Conservation (phyloP, 306 rosid species). For the Aeschynomene evenia region DNA sequence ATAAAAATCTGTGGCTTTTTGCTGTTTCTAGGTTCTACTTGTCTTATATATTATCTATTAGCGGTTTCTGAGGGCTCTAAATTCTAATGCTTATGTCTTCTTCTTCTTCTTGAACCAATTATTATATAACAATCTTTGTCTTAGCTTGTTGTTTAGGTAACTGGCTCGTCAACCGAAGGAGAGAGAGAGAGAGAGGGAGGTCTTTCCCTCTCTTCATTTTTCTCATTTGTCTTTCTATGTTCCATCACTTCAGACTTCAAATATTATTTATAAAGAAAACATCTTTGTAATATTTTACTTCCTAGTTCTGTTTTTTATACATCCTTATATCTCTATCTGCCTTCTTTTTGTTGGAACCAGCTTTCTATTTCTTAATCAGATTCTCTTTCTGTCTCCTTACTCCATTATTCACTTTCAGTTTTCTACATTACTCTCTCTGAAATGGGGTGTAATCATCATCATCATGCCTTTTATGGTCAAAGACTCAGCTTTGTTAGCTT, state of each 20-base stretch:
- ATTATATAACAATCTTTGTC: slow-evolving; percentile 20
- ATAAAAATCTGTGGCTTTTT: slow-evolving; percentile 39
- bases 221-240: slow-evolving; percentile 74
- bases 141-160: slow-evolving; percentile 33
- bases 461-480: slow-evolving; percentile 28
- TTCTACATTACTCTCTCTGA: background rate
- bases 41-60: slow-evolving; percentile 43
- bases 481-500: slow-evolving; percentile 33
- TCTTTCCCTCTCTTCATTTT: slow-evolving; percentile 52
- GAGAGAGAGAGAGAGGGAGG: slow-evolving; percentile 38
- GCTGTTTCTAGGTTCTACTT: slow-evolving; percentile 37
- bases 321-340: background rate
- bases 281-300: background rate
- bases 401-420: background rate
- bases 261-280: slow-evolving; percentile 12
- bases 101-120: slow-evolving; percentile 26
- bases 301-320: slow-evolving; percentile 21
- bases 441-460: slow-evolving; percentile 46
- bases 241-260: slow-evolving; percentile 62
- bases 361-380: slow-evolving; percentile 2
- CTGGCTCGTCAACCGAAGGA: slow-evolving; percentile 53
- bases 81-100: slow-evolving; percentile 30
- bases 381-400: background rate
- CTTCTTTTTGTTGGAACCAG: slow-evolving; percentile 12
- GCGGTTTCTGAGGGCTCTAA: slow-evolving; percentile 26